Percentiles rank a stretch among this genome's conserved stretches.
phyloP scores from a whole-genome alignment of 805 yeast species.

The Candida corydali region DNA sequence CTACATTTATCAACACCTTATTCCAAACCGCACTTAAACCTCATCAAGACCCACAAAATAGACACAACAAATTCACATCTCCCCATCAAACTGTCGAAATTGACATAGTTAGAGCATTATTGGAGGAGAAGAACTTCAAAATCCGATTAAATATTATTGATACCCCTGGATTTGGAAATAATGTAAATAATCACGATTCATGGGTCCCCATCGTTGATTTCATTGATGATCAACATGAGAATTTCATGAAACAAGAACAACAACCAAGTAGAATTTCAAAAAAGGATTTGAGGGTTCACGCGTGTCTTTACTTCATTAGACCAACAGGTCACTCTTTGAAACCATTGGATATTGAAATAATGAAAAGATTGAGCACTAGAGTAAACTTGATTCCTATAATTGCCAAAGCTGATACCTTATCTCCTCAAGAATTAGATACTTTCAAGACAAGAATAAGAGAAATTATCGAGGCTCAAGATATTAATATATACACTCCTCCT shows the following conservation, averaged over 20 bases:
- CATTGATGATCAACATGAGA: conserved; percentile 86
- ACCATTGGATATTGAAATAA: conserved; percentile 82
- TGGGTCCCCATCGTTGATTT: conserved; percentile 88
- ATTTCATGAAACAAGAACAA: conserved; percentile 87
- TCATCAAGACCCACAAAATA: conserved; percentile 49
- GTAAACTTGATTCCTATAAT: conserved; percentile 88
- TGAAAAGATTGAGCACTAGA: conserved; percentile 76
- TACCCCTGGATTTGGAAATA: conserved; percentile 93
- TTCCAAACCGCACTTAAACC: conserved; percentile 71
- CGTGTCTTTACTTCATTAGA: conserved; percentile 82
- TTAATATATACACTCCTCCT: conserved; percentile 80
- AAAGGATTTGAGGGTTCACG: conserved; percentile 86
- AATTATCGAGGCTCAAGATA: conserved; percentile 79
- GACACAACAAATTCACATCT: conserved; percentile 53
- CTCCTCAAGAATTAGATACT: conserved; percentile 61
- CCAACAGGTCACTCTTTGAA: conserved; percentile 88
- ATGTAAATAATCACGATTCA: conserved; percentile 76
- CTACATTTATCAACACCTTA: conserved; percentile 84
- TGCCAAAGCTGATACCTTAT: conserved; percentile 82
- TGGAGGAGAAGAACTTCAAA: conserved; percentile 80
- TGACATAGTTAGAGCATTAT: conserved; percentile 71
- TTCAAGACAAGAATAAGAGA: conserved; percentile 77
- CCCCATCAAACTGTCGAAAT: conserved; percentile 69
- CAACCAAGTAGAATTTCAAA: conserved; percentile 70
- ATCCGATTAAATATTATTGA: conserved; percentile 78